These are phyloP conservation scores for Cerioporus squamosus DNA, from an alignment of 1,284 basidiomycete genomes.

Conservation along the genomic window DNA sequence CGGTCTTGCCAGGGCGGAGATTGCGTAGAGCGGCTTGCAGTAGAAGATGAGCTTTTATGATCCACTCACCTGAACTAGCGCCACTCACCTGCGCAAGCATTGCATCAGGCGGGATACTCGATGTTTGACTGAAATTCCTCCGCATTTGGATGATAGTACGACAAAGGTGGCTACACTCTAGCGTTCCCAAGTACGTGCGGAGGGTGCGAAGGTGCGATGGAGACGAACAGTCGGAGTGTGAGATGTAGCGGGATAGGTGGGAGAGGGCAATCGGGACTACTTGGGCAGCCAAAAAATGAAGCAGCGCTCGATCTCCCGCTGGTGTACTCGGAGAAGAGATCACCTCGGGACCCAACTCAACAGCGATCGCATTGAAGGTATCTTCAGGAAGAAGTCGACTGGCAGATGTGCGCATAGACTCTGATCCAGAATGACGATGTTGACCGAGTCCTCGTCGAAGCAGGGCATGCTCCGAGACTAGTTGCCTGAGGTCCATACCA, in stretches of 20 bases:
- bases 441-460: conserved; percentile 40
- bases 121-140: conserved; percentile 18
- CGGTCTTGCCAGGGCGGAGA: background rate
- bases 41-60: conserved; percentile 15
- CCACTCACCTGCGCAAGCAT: conserved; percentile 26
- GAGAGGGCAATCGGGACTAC: conserved; percentile 15
- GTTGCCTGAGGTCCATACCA: conserved; percentile 26
- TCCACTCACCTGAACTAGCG: conserved; percentile 20
- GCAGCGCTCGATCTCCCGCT: conserved; percentile 5
- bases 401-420: conserved; percentile 16
- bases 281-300: conserved; percentile 18
- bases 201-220: background rate
- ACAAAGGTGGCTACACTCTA: conserved; percentile 24
- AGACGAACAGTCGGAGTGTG: background rate
- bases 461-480: conserved; percentile 32
- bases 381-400: conserved; percentile 51
- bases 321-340: background rate
- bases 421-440: background rate
- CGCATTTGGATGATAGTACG: conserved; percentile 23
- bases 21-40: conserved; percentile 18
- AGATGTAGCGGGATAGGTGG: conserved; percentile 21
- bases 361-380: conserved; percentile 46
- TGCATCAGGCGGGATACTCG: conserved; percentile 18
- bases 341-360: conserved; percentile 41
- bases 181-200: conserved; percentile 11